Percentiles rank a stretch among this genome's conserved stretches.
Evolutionary conservation across 1,139 yeast genomes (phyloP).

Genomic region (Torulaspora pretoriensis): DNA sequence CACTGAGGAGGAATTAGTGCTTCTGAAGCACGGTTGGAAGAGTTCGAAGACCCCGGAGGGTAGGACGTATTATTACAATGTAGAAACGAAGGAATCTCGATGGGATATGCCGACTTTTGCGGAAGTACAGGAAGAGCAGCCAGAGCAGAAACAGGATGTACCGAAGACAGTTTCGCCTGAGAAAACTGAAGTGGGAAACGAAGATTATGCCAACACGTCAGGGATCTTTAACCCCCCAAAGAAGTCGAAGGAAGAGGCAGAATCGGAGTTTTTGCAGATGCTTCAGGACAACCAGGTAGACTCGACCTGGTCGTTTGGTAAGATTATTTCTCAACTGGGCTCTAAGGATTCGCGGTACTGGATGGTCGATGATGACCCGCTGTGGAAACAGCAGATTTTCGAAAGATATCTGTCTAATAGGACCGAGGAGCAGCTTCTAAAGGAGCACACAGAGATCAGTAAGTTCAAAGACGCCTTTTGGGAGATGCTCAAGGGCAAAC

Average conservation of each 20-base stretch:
- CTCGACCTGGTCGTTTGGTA: constrained; percentile 71
- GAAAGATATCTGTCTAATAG: constrained; percentile 59
- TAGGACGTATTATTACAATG: constrained; percentile 65
- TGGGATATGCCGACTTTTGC: constrained; percentile 71
- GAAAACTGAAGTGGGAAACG: too few species aligned
- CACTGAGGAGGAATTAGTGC: constrained; percentile 39
- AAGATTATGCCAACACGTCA: constrained; percentile 19
- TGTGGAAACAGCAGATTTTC: constrained; percentile 56
- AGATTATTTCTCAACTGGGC: constrained; percentile 54
- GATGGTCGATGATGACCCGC: constrained; percentile 56
- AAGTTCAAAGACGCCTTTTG: constrained; percentile 54
- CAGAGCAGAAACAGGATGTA: constrained; percentile 5
- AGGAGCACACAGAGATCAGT: constrained; percentile 50
- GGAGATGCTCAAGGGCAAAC: constrained; percentile 42
- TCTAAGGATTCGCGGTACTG: constrained; percentile 65
- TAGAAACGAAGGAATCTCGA: constrained; percentile 59
- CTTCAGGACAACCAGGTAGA: constrained; percentile 55
- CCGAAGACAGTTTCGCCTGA: constrained; percentile 2
- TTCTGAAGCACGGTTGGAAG: constrained; percentile 53
- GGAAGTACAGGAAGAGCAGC: constrained; percentile 8
- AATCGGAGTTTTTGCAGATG: constrained; percentile 48
- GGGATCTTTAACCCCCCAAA: constrained; percentile 18
- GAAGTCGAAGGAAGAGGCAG: constrained; percentile 39
- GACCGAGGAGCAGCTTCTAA: constrained; percentile 51
- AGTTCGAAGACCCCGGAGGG: constrained; percentile 66